Base-by-base conservation (phyloP, 2,329 filamentous ascomycete genomes). In the Geosmithia morbida region DNA sequence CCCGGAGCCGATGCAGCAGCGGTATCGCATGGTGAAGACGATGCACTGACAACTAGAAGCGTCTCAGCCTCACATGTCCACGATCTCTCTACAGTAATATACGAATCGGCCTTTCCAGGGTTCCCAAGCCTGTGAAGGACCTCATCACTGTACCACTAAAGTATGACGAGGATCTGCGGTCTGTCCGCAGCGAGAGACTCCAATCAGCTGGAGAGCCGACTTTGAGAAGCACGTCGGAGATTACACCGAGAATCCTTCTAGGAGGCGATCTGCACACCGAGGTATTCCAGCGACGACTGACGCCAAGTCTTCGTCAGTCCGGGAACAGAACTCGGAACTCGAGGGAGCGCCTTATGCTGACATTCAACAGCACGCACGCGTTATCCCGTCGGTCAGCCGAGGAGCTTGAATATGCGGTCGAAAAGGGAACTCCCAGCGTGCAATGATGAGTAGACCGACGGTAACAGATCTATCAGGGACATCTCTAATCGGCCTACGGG, bases 341-440 rank as follows among this genome's bases (percentile, higher is more conserved):
- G 8, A 26, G 22, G 4, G 22, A 8, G 8, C 8, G 22, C 4
- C 8, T 26, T 4, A 26, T 26, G 8, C 22, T 26, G 22, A 26
- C 8, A 26, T 8, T 4, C 4, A 8, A 26, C 8, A 26, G 22
- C 22, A 26, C 22, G 22, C 22, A 26, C 22, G 22, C 22, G 22
- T 26, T 26, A 37, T 48, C 10, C 22, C 47, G 7, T 5, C 41
- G 2, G 13, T 51, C 13, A 44, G n/a, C 48, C 29, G 33, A 45
- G 14, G 49, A 51, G 45, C 45, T 51, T 8, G 39, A 48, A 4
- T 43, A 30, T 30, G 47, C 48, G 2, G 2, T 43, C 17, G 63
- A 61, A 11, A 65, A 66, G 1, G n/a, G 71, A 74, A 54, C 72
- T 75, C 41, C 69, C 71, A 5, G 57, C 62, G 16, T 74, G 70